These are phyloP conservation scores for Forsythia viridissima DNA, from an alignment of 257 asterid genomes.

Conservation along the genomic window DNA sequence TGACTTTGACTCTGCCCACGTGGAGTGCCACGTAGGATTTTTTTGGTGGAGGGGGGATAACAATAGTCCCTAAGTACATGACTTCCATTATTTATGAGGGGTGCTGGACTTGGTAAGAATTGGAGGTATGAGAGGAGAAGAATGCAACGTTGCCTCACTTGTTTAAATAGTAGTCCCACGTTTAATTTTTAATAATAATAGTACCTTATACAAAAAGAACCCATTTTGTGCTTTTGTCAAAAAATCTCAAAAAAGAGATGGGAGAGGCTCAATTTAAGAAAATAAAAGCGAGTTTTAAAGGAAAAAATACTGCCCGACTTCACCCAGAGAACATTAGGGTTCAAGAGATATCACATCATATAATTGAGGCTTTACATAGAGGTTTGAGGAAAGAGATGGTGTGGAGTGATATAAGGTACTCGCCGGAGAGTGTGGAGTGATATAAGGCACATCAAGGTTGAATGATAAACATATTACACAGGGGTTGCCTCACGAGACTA, in stretches of 20 bases:
- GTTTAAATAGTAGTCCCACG: no score
- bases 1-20: no score
- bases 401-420: constrained; percentile 74
- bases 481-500: constrained; percentile 23
- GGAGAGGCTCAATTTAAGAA: constrained; percentile 69
- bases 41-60: no score
- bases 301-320: constrained; percentile 77
- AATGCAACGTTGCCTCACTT: no score
- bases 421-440: constrained; percentile 37
- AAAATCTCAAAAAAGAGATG: constrained; percentile 47
- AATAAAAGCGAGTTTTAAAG: constrained; percentile 51
- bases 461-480: no score
- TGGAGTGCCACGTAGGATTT: no score
- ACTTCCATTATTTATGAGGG: no score
- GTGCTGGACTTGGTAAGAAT: no score
- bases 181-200: no score
- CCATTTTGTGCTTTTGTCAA: constrained; percentile 81
- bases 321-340: constrained; percentile 90
- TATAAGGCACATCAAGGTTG: no score
- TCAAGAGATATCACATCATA: constrained; percentile 59
- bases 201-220: constrained; percentile 86
- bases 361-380: constrained; percentile 74
- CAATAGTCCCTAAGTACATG: no score
- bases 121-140: no score
- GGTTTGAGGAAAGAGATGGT: constrained; percentile 77